phyloP scores from a whole-genome alignment of 805 yeast genomes.

The Hyphopichia homilentoma region DNA sequence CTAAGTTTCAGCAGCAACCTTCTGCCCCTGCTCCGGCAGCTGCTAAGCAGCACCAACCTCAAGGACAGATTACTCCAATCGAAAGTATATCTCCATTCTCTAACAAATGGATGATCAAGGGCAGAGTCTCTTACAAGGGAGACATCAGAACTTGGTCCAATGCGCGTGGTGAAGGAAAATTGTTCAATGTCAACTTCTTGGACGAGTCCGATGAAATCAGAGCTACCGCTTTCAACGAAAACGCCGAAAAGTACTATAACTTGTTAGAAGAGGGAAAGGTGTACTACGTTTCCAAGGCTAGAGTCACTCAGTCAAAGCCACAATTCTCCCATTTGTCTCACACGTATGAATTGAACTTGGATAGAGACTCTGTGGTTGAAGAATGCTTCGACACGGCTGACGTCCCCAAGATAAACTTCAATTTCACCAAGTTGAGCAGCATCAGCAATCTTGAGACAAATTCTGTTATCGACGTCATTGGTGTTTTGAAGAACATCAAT shows the following conservation, averaged over 20 bases:
- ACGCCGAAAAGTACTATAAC: constrained; percentile 75
- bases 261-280: constrained; percentile 84
- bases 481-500: constrained; percentile 73
- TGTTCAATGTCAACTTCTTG: constrained; percentile 80
- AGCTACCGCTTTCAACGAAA: constrained; percentile 90
- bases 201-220: constrained; percentile 96
- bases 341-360: constrained; percentile 83
- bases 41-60: constrained; percentile 9
- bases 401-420: constrained; percentile 78
- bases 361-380: constrained; percentile 71
- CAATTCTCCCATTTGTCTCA: constrained; percentile 80
- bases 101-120: constrained; percentile 88
- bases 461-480: constrained; percentile 79
- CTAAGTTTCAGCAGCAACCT: constrained; percentile 11
- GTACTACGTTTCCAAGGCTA: constrained; percentile 76
- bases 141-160: constrained; percentile 88
- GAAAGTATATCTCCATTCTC: constrained; percentile 91
- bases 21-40: constrained; percentile 13
- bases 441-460: constrained; percentile 68
- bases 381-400: constrained; percentile 57
- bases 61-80: constrained; percentile 53
- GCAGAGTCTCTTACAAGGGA: constrained; percentile 83
- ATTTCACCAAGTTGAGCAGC: constrained; percentile 65
- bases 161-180: constrained; percentile 82
- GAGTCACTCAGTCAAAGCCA: constrained; percentile 79